Conservation (phyloP, 257 asterid species). For the Petunia secreta region DNA sequence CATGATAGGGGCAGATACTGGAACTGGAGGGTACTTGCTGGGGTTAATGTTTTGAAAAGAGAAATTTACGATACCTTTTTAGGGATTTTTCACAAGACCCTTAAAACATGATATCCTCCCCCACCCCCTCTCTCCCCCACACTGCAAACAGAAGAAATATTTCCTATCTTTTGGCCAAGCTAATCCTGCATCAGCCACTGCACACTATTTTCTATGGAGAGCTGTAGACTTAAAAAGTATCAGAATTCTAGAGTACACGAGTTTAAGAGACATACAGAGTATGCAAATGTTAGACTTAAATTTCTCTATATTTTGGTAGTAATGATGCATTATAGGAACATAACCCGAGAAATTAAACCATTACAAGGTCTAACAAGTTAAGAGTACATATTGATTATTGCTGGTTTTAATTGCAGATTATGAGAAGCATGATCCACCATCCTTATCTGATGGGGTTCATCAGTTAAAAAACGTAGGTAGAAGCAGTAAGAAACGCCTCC, state of each 20-base stretch:
- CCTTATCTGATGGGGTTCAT: slow-evolving; percentile 50
- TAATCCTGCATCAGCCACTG: neutral
- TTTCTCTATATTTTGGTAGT: neutral
- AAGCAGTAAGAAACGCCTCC: slow-evolving; percentile 42
- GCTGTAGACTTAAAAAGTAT: neutral
- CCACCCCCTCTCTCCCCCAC: too few relatives aligned
- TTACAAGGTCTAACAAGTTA: neutral
- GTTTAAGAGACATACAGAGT: neutral
- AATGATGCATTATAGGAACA: slow-evolving; percentile 7
- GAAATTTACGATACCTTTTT: neutral
- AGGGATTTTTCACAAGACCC: neutral
- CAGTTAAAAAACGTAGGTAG: slow-evolving; percentile 39
- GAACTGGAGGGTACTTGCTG: neutral
- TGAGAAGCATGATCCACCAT: slow-evolving; percentile 48
- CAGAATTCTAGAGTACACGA: neutral
- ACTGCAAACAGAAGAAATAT: neutral
- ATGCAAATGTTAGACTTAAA: neutral
- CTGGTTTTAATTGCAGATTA: slow-evolving; percentile 43
- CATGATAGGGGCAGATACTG: neutral
- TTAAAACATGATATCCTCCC: too few relatives aligned
- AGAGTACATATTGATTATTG: neutral
- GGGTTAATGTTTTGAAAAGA: neutral
- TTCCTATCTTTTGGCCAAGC: too few relatives aligned
- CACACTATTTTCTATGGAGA: neutral
- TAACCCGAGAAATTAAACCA: neutral